Evolutionary conservation across 345 rosid genomes (phyloP), one percentile per base, ranked within the genome.

Genomic region (Eucalyptus tenuipes): DNA sequence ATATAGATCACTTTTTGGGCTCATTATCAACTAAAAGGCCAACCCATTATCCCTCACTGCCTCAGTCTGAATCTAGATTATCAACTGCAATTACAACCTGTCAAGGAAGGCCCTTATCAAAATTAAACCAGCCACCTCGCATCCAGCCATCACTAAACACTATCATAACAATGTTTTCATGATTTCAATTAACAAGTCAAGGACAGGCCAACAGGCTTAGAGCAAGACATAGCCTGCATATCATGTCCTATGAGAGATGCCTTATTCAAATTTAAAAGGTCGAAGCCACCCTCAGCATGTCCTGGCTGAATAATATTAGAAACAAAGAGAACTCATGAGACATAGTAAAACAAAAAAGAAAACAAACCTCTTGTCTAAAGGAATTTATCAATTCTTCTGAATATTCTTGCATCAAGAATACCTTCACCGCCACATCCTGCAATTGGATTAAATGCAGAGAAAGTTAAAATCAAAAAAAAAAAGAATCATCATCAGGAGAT

Each of bases 341-440:
- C 55, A 27, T 53, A 10, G 31, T 9, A 59, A 86, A 13, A n/a
- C 13, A 40, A 71, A 37, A 61, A 37, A 59, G 55, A 53, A 86
- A 64, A 87, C 52, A 61, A 66, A 97, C 99, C 99, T 97, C 99
- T 92, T 96, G 96, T 92, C 93, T 92, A 89, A 97, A 97, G 90
- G 99, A 92, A 87, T 90, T 87, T 91, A 96, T 94, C 48, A 94
- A 91, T 90, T 97, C 99, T 85, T 96, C 96, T 49, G 99, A 94
- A 93, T 97, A 97, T 91, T 97, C 98, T 93, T 95, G 99, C 94
- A 89, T 94, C 79, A 99, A 96, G 93, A 97, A 97, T 68, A 96
- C 98, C 93, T 97, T 97, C 89, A 97, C 94, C 14, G 98, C 99
- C 89, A 97, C 99, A 93, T 97, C 99, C 99, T 97, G 94, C 91